Evolutionary conservation across 2,329 filamentous ascomycete species (phyloP).

Genomic region (Pseudogymnoascus sp.): DNA sequence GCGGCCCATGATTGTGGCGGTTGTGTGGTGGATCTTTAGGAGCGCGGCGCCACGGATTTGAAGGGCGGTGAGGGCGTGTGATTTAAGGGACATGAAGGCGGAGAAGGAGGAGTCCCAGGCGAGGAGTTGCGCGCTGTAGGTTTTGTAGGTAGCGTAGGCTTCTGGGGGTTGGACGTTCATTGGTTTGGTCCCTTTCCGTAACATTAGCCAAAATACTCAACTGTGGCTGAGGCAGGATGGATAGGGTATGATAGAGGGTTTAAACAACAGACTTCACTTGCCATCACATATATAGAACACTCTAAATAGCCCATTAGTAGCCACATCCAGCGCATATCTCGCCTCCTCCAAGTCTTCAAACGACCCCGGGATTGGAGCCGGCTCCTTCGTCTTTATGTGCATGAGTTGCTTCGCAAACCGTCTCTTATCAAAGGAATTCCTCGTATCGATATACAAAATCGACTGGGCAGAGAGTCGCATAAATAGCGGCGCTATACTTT

Average conservation of each 20-base stretch:
- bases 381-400: constrained; percentile 13
- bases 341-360: constrained; percentile 23
- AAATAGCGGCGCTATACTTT: constrained; percentile 23
- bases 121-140: constrained; percentile 13
- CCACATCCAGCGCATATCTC: constrained; percentile 19
- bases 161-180: constrained; percentile 17
- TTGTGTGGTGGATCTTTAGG: constrained; percentile 25
- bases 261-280: background rate
- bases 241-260: background rate
- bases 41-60: constrained; percentile 26
- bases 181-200: constrained; percentile 11
- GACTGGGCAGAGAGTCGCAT: constrained; percentile 24
- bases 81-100: constrained; percentile 23
- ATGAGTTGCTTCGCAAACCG: constrained; percentile 18
- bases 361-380: constrained; percentile 11
- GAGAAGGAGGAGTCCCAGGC: constrained; percentile 18
- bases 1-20: constrained; percentile 20
- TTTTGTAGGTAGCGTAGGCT: constrained; percentile 14
- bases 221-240: background rate
- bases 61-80: constrained; percentile 17
- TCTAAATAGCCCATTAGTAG: constrained; percentile 23
- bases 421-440: constrained; percentile 15
- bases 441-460: constrained; percentile 26
- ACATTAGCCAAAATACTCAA: background rate
- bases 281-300: constrained; percentile 21